These are phyloP conservation scores for Oidiodendron maius DNA, from an alignment of 495 filamentous ascomycete genomes.

Conservation along the genomic window DNA sequence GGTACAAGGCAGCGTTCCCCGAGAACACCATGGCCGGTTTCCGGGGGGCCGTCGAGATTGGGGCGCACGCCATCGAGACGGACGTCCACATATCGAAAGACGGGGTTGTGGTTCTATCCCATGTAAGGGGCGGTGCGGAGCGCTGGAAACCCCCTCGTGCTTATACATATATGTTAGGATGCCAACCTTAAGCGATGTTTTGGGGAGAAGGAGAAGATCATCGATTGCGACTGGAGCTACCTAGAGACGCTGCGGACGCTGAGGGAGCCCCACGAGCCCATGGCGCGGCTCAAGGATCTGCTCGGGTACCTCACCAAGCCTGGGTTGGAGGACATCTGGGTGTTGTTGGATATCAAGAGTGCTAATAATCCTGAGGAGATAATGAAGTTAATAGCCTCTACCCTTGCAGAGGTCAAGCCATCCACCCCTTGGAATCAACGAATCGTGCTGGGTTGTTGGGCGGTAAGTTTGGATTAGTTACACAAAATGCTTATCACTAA, in stretches of 20 bases:
- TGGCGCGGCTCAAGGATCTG: conserved; percentile 73
- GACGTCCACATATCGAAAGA: conserved; percentile 82
- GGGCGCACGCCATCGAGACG: conserved; percentile 79
- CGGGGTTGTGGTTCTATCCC: conserved; percentile 76
- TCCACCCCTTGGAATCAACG: conserved; percentile 60
- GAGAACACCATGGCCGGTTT: conserved; percentile 87
- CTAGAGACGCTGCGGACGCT: conserved; percentile 62
- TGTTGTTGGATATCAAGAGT: conserved; percentile 82
- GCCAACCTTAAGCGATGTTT: conserved; percentile 71
- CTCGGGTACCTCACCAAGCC: conserved; percentile 62
- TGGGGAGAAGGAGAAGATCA: conserved; percentile 60
- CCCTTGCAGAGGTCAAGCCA: conserved; percentile 47
- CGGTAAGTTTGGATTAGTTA: conserved; percentile 35
- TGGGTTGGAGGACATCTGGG: conserved; percentile 60
- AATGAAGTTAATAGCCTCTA: conserved; percentile 56
- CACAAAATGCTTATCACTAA: neutral
- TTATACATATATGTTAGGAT: conserved; percentile 49
- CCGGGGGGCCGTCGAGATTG: conserved; percentile 60
- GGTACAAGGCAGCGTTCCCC: conserved; percentile 70
- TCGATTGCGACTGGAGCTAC: conserved; percentile 70
- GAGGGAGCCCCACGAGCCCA: conserved; percentile 57
- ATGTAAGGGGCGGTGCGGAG: conserved; percentile 46
- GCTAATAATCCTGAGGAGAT: conserved; percentile 67
- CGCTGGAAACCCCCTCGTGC: neutral
- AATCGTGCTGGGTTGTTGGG: conserved; percentile 76